Base-by-base conservation (phyloP, 106 monocot genomes). In the Platanthera guangdongensis region DNA sequence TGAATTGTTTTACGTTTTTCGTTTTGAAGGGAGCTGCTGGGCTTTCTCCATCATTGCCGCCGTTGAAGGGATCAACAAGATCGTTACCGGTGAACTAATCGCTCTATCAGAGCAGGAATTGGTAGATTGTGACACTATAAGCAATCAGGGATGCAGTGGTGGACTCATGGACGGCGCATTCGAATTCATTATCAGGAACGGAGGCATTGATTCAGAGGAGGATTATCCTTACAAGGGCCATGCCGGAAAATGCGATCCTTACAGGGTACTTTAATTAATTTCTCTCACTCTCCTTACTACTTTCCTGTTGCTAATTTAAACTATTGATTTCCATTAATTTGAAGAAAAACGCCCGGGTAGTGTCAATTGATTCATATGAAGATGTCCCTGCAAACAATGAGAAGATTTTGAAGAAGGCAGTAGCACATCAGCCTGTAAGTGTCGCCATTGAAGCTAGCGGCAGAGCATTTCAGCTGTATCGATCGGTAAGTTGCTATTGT, bases 131-230 rank as follows among this genome's bases (percentile, higher is more conserved):
- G 92, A 92, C 74, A 92, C 81, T 19, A 14, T 79, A 11, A 86
- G 79, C 73, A 85, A 87, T 55, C 59, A 85, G 64, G 92, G 92
- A 75, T 92, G 92, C 86, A 87, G 87, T 57, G 92, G 92, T 4
- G 92, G 92, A 0, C 81, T 86, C 45, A 92, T 92, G 92, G 92
- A 92, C 76, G 76, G 87, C 47, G 92, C 85, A 4, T 92, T 92
- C 30, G 68, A 88, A 46, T 92, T 92, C 79, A 92, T 92, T 45
- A 83, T 88, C 54, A 81, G 71, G 55, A 92, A 92, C 64, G 88
- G 88, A 6, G 92, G 91, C 16, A 84, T 92, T 14, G 92, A 92
- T 53, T 84, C 86, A 3, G 92, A 92, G 63, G 77, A 86, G 2
- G 92, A 92, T 39, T 92, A 92, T 57, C 88, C 92, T 19, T 92